Evolutionary conservation across 768 basidiomycete genomes (phyloP).

Genomic region (Hygrophorus pudorinus): DNA sequence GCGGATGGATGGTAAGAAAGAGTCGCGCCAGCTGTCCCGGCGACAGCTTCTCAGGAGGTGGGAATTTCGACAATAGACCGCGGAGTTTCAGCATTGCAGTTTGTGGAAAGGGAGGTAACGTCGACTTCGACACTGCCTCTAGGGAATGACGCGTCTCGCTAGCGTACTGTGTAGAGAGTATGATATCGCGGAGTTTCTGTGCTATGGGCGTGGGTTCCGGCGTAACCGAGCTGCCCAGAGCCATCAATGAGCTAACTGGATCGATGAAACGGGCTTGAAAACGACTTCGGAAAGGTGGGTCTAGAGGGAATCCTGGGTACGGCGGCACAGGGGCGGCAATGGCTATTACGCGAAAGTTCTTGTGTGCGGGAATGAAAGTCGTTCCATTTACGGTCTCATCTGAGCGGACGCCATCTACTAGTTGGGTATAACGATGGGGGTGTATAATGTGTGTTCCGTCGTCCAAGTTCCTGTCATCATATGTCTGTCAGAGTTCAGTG

Average conservation of each 20-base stretch:
- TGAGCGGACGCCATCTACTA: constrained; percentile 23
- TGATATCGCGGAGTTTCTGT: constrained; percentile 41
- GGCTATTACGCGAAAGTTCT: constrained; percentile 58
- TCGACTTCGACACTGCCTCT: constrained; percentile 41
- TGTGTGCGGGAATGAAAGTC: constrained; percentile 54
- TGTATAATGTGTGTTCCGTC: constrained; percentile 65
- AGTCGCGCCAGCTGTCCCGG: constrained; percentile 44
- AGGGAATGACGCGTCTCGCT: constrained; percentile 47
- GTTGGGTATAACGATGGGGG: constrained; percentile 44
- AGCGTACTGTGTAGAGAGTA: constrained; percentile 53
- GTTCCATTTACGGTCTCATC: constrained; percentile 25
- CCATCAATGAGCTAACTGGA: constrained; percentile 42
- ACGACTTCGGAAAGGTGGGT: constrained; percentile 59
- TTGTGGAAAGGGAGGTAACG: constrained; percentile 55
- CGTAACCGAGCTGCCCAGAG: constrained; percentile 22
- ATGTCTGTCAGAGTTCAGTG: not conserved
- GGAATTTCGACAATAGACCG: constrained; percentile 36
- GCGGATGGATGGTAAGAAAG: constrained; percentile 50
- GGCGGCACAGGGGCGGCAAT: constrained; percentile 63
- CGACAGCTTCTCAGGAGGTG: constrained; percentile 29
- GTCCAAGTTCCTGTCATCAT: constrained; percentile 43
- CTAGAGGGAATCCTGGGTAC: constrained; percentile 54
- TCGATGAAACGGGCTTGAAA: constrained; percentile 63
- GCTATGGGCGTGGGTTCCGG: constrained; percentile 19
- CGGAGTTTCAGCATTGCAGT: constrained; percentile 46